These are phyloP conservation scores for Colletotrichum sansevieriae DNA, from an alignment of 2,329 filamentous ascomycete genomes.

Conservation along the genomic window DNA sequence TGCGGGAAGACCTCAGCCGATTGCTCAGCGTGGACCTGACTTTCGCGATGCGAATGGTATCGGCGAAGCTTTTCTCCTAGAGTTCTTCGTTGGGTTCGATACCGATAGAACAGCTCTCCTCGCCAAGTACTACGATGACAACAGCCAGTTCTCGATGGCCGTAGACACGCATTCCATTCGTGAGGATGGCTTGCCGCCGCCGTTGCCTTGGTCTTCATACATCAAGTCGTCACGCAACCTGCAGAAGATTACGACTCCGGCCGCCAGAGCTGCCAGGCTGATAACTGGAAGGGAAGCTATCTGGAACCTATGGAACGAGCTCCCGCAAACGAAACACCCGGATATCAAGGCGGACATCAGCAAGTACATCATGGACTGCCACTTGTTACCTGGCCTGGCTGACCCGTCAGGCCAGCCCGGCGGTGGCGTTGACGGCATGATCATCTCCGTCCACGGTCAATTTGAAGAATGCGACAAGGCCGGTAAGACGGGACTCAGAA, in stretches of 20 bases:
- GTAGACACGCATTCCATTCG: constrained; percentile 73
- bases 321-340: constrained; percentile 82
- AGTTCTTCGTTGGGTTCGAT: constrained; percentile 83
- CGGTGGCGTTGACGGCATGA: constrained; percentile 79
- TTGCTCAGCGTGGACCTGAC: constrained; percentile 74
- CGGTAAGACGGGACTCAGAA: constrained; percentile 73
- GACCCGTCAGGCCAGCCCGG: constrained; percentile 75
- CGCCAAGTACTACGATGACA: constrained; percentile 78
- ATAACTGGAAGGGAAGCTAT: constrained; percentile 76
- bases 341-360: constrained; percentile 74
- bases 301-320: constrained; percentile 73
- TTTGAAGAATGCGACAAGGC: constrained; percentile 80
- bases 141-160: constrained; percentile 81
- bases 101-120: constrained; percentile 74
- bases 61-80: constrained; percentile 80
- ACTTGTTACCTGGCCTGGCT: constrained; percentile 77
- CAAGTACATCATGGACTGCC: constrained; percentile 88
- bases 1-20: constrained; percentile 65
- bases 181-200: constrained; percentile 58
- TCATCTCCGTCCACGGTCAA: constrained; percentile 85
- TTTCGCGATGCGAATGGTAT: constrained; percentile 82
- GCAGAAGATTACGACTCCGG: constrained; percentile 72
- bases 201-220: constrained; percentile 78
- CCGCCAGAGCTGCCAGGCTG: constrained; percentile 73
- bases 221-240: constrained; percentile 85